phyloP scores from a whole-genome alignment of 1,284 basidiomycete genomes.

The Malassezia sp. region DNA sequence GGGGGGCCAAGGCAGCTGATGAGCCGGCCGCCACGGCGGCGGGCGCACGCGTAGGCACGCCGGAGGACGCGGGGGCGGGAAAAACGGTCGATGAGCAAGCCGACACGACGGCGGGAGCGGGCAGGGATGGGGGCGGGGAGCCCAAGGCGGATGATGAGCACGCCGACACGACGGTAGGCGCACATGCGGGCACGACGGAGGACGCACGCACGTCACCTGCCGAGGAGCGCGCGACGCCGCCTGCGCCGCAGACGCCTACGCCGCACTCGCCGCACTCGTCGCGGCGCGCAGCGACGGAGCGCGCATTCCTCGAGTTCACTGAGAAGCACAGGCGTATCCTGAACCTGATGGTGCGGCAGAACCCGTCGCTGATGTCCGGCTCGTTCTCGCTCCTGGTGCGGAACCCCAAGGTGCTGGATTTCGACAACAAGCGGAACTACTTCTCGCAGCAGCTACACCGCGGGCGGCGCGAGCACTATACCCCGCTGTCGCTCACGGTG shows the following conservation, averaged over 20 bases:
- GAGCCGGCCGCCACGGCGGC: too few relatives aligned
- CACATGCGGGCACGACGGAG: too few relatives aligned
- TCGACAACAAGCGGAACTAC: conserved; percentile 99
- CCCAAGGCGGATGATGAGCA: conserved; percentile 2
- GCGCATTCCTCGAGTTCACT: conserved; percentile 85
- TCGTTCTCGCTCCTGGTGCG: conserved; percentile 92
- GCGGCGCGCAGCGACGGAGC: conserved; percentile 52
- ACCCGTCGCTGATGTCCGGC: conserved; percentile 92
- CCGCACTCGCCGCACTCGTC: conserved; percentile 16
- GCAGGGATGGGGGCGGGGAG: too few relatives aligned
- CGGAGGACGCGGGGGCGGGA: conserved; percentile 12
- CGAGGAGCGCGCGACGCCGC: conserved; percentile 3
- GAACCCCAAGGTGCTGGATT: conserved; percentile 93
- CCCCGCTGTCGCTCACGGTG: conserved; percentile 79
- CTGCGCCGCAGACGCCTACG: conserved; percentile 45
- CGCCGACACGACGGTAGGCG: too few relatives aligned
- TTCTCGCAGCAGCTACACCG: conserved; percentile 92
- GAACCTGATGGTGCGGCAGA: conserved; percentile 94
- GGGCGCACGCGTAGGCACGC: too few relatives aligned
- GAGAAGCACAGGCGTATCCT: conserved; percentile 87
- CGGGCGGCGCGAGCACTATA: conserved; percentile 63
- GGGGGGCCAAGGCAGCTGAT: conserved; percentile 8
- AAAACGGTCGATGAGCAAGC: conserved; percentile 2
- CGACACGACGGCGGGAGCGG: too few relatives aligned
- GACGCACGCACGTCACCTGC: too few relatives aligned